These are phyloP conservation scores for Veloporphyrellus conicus DNA, from an alignment of 1,284 basidiomycete species.

Conservation along the genomic window DNA sequence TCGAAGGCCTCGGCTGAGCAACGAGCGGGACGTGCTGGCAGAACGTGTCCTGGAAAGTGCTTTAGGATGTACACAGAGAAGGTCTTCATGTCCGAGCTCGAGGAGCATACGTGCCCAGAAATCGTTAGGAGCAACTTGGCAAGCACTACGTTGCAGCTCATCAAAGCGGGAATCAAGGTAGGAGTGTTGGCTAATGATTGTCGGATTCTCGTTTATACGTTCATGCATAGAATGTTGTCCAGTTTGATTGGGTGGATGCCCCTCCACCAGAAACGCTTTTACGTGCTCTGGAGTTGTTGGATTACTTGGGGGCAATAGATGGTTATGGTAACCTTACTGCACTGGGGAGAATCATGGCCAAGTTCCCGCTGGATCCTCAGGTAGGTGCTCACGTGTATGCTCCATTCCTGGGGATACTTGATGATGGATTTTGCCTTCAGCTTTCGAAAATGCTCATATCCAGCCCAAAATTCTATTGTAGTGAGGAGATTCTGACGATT, in stretches of 20 bases:
- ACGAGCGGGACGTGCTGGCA: conserved; percentile 90
- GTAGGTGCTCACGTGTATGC: conserved; percentile 34
- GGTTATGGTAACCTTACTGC: conserved; percentile 91
- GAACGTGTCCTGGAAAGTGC: conserved; percentile 97
- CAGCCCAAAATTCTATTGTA: conserved; percentile 93
- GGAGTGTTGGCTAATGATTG: conserved; percentile 3
- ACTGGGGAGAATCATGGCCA: conserved; percentile 91
- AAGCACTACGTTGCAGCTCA: conserved; percentile 90
- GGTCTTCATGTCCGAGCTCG: conserved; percentile 92
- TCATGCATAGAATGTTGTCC: conserved; percentile 68
- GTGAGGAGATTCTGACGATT: conserved; percentile 92
- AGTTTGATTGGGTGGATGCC: conserved; percentile 94
- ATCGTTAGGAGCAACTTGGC: conserved; percentile 90
- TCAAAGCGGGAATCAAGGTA: conserved; percentile 86
- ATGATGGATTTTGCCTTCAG: conserved; percentile 33
- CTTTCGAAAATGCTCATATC: conserved; percentile 93
- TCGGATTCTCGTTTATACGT: conserved; percentile 4
- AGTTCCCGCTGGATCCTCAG: conserved; percentile 97
- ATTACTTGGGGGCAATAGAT: conserved; percentile 89
- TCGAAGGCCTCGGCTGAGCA: conserved; percentile 98
- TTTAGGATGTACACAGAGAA: conserved; percentile 98
- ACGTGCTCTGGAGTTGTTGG: conserved; percentile 93
- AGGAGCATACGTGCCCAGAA: conserved; percentile 96
- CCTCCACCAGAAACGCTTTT: conserved; percentile 97
- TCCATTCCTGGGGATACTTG: background rate